phyloP scores from a whole-genome alignment of 768 basidiomycete species.

The Phanerodontia chrysosporium region DNA sequence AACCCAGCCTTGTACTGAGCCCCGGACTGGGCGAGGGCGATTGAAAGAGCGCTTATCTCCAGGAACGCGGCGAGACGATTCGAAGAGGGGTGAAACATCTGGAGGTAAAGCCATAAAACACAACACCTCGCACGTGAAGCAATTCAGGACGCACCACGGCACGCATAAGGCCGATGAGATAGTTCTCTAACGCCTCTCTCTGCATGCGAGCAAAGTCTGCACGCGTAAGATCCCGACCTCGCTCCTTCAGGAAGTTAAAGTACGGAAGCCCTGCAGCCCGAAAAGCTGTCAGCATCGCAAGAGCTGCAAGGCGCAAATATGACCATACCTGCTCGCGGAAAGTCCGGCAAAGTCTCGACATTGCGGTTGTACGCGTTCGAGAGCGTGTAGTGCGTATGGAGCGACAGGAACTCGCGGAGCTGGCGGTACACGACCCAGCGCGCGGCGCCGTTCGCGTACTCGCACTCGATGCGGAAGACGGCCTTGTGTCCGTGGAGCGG shows the following conservation, averaged over 20 bases:
- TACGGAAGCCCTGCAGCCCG: constrained; percentile 69
- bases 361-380: constrained; percentile 76
- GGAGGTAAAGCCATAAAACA: not conserved
- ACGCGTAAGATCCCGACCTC: constrained; percentile 48
- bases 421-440: constrained; percentile 96
- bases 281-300: not conserved
- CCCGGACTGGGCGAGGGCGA: constrained; percentile 73
- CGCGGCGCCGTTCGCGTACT: constrained; percentile 89
- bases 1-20: constrained; percentile 90
- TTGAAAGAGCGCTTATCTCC: constrained; percentile 85
- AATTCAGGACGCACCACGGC: constrained; percentile 58
- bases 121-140: not conserved
- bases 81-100: constrained; percentile 96
- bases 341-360: constrained; percentile 81
- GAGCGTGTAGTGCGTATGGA: constrained; percentile 86
- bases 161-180: constrained; percentile 82
- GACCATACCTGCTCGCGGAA: constrained; percentile 72
- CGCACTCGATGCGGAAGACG: constrained; percentile 90
- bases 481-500: constrained; percentile 73
- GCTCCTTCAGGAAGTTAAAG: constrained; percentile 74
- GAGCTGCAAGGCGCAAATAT: not conserved
- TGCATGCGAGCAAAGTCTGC: constrained; percentile 80
- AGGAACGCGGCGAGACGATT: constrained; percentile 89
- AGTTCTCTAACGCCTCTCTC: constrained; percentile 80
- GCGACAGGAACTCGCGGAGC: constrained; percentile 83